Conservation (phyloP, 2,329 filamentous ascomycete genomes). For the Aspergillus sp. region DNA sequence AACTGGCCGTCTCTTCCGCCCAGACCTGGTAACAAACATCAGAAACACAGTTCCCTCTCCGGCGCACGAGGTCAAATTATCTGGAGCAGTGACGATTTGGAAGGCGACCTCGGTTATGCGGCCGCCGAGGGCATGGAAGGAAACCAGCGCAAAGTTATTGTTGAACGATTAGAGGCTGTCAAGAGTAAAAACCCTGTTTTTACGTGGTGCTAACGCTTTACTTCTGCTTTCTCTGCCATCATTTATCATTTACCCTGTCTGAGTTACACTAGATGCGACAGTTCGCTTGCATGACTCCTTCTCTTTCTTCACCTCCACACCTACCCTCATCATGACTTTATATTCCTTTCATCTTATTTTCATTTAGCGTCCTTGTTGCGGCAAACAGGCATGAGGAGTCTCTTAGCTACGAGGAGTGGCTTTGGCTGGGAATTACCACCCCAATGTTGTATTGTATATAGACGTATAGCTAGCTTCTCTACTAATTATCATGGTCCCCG, state of each 20-base stretch:
- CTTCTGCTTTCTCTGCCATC: conserved; percentile 6
- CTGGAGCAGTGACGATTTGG: conserved; percentile 72
- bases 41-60: conserved; percentile 43
- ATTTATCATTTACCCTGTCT: neutral
- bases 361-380: conserved; percentile 28
- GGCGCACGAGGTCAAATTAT: conserved; percentile 40
- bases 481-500: conserved; percentile 22
- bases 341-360: conserved; percentile 14
- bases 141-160: conserved; percentile 89
- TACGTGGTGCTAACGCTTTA: conserved; percentile 75
- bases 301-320: conserved; percentile 12
- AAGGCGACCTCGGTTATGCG: conserved; percentile 91
- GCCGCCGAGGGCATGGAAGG: conserved; percentile 93
- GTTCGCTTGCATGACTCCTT: conserved; percentile 19
- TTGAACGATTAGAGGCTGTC: conserved; percentile 91
- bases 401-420: conserved; percentile 17
- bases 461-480: conserved; percentile 23
- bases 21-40: conserved; percentile 32
- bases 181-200: conserved; percentile 96
- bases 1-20: conserved; percentile 38
- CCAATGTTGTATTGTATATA: conserved; percentile 36
- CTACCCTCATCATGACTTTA: conserved; percentile 4
- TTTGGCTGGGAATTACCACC: conserved; percentile 21
- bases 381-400: conserved; percentile 25
- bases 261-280: conserved; percentile 16